Evolutionary conservation across 257 asterid species (phyloP), one percentile per base, ranked within the genome.

Genomic region (Ilex asprella): DNA sequence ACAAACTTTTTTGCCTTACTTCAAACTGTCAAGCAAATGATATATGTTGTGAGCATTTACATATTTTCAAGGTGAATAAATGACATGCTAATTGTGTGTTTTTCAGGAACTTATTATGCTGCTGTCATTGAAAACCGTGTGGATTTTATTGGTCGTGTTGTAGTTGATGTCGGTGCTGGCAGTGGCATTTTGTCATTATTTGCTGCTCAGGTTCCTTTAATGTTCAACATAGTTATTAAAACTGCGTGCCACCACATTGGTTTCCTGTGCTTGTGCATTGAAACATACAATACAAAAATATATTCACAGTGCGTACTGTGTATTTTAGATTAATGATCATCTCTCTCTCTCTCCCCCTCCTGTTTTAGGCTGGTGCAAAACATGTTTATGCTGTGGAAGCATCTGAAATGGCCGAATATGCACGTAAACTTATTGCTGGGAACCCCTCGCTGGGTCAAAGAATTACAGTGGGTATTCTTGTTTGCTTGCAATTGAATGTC

Each of bases 101-200:
- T 71, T 75, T 63, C 85, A 93, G 97, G 99, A 70, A 80, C 92
- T 51, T 93, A 93, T 80, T 87, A 90, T 81, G 96, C 99, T 63
- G 99, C 99, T 2, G 96, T 93, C 68, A 79, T 93, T 79, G 99
- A 93, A 76, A 93, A 93, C 78, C 96, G 95, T 62, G 75, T 70
- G 47, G 96, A 93, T 80, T 89, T 93, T 69, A 31, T 51, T 32
- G 96, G 77, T 63, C 86, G 95, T 29, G 77, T 93, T 55, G 97
- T 93, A 59, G 99, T 93, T 74, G 99, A 93, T 78, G 99, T 93
- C 70, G 99, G 99, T 63, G 99, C 99, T 80, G 99, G 99, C 64
- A 93, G 96, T 81, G 99, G 99, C 80, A 93, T 93, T 69, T 84
- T 93, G 79, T 89, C 97, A 67, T 80, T 93, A 68, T 93, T 93